Base-by-base conservation (phyloP, 106 monocot species). In the Dioscorea dumetorum region DNA sequence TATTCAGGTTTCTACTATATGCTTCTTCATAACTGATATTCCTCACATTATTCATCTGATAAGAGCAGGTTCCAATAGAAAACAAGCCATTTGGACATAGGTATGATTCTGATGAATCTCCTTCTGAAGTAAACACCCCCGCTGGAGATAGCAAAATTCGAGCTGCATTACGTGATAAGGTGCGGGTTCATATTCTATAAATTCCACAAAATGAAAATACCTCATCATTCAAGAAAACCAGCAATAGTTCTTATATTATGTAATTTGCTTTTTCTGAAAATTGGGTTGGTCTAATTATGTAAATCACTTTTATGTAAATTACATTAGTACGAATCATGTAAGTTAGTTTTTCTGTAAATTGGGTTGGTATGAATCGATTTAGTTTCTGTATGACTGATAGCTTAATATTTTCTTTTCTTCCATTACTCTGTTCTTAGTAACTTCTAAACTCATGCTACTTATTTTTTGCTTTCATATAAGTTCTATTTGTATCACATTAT, bases 141-240 rank as follows among this genome's bases (percentile, higher is more conserved):
- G 53, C 76, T 58, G 59, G 28, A 71, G 60, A 67, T 18, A 50
- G 31, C 52, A 72, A 32, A 73, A 3, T 35, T 53, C 41, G 50
- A 28, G 35, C n/a, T 59, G n/a, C 12, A 11, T 22, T 58, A 56
- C 66, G 15, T 10, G 31, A 54, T 15, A 67, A 49, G 72, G 78
- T 68, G 67, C 23, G 66, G 33, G 41, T 72, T 61, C 20, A 1
- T 64, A 56, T 14, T 17, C 19, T 22, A 18, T 10, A 22, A 24
- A 71, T 4, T 48, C 60, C 66, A 33, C 22, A n/a, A 58, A 11
- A 51, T 63, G 18, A 12, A 13, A 63, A 7, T 20, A 22, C 12
- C 22, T 22, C 22, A 56, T 56, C 15, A 14, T 56, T 56, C n/a
- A 19, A 13, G 54, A 15, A 18, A 19, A 3, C 13, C 22, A 61